Evolutionary conservation across 192 early-diverging fungal species (phyloP).

Genomic region (Coemansia sp.): DNA sequence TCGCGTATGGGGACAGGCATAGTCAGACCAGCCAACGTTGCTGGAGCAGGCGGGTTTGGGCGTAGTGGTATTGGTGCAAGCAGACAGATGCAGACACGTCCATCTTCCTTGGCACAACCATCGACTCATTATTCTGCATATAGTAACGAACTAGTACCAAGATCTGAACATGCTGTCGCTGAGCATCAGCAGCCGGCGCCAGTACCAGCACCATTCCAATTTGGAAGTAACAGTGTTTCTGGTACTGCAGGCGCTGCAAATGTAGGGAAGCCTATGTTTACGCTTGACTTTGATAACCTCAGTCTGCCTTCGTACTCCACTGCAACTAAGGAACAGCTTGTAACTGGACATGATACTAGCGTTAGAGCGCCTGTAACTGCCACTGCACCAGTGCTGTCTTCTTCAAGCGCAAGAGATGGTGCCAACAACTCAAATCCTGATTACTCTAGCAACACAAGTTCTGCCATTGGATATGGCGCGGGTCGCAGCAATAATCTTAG

Average conservation of each 20-base stretch:
- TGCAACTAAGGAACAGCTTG: conserved; percentile 36
- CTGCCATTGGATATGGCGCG: conserved; percentile 44
- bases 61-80: conserved; percentile 8
- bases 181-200: conserved; percentile 14
- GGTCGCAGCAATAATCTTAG: conserved; percentile 19
- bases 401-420: background rate
- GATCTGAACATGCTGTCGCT: background rate
- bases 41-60: background rate
- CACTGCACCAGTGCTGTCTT: conserved; percentile 1
- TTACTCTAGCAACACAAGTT: conserved; percentile 14
- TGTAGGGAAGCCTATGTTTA: conserved; percentile 39
- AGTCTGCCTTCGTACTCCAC: conserved; percentile 52
- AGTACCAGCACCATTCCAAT: conserved; percentile 16
- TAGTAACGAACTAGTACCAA: background rate
- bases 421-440: background rate
- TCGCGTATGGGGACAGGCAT: conserved; percentile 18
- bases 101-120: conserved; percentile 4
- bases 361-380: conserved; percentile 1
- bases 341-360: conserved; percentile 13
- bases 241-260: background rate
- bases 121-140: background rate
- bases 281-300: conserved; percentile 57
- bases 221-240: conserved; percentile 3
- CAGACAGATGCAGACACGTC: conserved; percentile 16
- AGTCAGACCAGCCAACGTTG: conserved; percentile 10